Evolutionary conservation across 2,329 filamentous ascomycete genomes (phyloP).

Genomic region (Colletotrichum sansevieriae): DNA sequence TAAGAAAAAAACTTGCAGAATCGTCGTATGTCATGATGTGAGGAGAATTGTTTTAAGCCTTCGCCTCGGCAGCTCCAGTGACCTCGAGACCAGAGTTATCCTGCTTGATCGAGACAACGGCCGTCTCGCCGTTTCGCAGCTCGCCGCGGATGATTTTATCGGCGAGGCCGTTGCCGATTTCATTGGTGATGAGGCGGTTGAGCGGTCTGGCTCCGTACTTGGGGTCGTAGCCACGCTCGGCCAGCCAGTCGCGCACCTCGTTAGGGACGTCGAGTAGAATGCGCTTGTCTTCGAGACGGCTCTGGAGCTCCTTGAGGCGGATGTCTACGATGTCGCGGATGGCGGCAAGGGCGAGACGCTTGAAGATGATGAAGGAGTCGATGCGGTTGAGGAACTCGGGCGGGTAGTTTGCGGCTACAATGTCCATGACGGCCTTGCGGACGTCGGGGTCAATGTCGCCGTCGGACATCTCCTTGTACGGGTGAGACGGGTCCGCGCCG

Average conservation of each 20-base stretch:
- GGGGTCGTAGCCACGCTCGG: conserved; percentile 90
- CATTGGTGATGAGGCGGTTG: conserved; percentile 89
- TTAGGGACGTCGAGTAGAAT: conserved; percentile 80
- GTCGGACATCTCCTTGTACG: conserved; percentile 71
- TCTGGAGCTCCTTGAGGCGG: conserved; percentile 85
- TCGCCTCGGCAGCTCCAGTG: conserved; percentile 16
- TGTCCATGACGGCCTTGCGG: conserved; percentile 87
- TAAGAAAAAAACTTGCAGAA: neutral
- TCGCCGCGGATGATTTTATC: conserved; percentile 92
- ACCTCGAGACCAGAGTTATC: conserved; percentile 71
- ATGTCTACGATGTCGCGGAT: conserved; percentile 96
- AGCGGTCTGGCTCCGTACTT: conserved; percentile 91
- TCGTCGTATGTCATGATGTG: conserved; percentile 20
- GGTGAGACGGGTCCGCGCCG: conserved; percentile 74
- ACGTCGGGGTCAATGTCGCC: conserved; percentile 80
- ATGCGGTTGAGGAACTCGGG: conserved; percentile 98
- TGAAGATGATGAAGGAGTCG: conserved; percentile 97
- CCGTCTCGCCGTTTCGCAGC: conserved; percentile 80
- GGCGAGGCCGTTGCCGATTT: conserved; percentile 89
- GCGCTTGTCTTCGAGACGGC: conserved; percentile 84
- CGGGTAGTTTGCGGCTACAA: conserved; percentile 80
- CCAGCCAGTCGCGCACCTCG: conserved; percentile 86
- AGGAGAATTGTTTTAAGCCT: conserved; percentile 3
- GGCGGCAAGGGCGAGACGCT: conserved; percentile 81
- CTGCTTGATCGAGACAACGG: conserved; percentile 76